Evolutionary conservation across 2,329 filamentous ascomycete genomes (phyloP).

Genomic region (Apiospora saccharicola): DNA sequence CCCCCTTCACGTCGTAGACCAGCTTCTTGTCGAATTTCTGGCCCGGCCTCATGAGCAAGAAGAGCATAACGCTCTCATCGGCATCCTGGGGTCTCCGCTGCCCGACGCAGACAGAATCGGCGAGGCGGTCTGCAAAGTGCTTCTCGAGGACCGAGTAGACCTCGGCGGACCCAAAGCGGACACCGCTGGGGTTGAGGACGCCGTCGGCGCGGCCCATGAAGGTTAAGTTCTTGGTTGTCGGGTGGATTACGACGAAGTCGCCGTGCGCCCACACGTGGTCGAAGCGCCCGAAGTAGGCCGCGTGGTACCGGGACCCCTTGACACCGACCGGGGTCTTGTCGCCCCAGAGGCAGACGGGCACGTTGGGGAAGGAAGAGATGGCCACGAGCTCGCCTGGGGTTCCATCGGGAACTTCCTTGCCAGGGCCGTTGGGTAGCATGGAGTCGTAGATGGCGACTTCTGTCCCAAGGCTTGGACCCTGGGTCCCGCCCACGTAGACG

Average conservation of each 20-base stretch:
- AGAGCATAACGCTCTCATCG: constrained; percentile 64
- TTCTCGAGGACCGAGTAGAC: constrained; percentile 78
- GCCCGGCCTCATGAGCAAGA: constrained; percentile 64
- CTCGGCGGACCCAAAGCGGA: constrained; percentile 82
- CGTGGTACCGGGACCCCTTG: constrained; percentile 63
- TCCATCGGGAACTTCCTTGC: constrained; percentile 59
- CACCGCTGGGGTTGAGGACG: constrained; percentile 80
- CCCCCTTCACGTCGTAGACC: constrained; percentile 65
- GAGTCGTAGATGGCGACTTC: constrained; percentile 69
- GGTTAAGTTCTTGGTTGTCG: constrained; percentile 67
- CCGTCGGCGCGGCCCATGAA: constrained; percentile 79
- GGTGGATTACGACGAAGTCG: constrained; percentile 78
- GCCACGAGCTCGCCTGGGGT: constrained; percentile 79
- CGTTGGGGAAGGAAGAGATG: constrained; percentile 75
- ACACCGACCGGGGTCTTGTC: constrained; percentile 51
- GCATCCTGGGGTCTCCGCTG: constrained; percentile 68
- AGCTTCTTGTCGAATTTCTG: constrained; percentile 61
- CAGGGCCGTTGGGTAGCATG: constrained; percentile 56
- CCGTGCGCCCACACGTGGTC: constrained; percentile 81
- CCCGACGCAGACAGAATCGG: constrained; percentile 81
- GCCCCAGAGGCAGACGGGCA: constrained; percentile 73
- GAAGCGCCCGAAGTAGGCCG: constrained; percentile 69
- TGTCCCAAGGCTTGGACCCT: constrained; percentile 58
- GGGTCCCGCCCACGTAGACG: constrained; percentile 64
- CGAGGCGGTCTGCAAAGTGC: constrained; percentile 67